phyloP scores from a whole-genome alignment of 2,329 filamentous ascomycete genomes.

The Alternaria viburni region DNA sequence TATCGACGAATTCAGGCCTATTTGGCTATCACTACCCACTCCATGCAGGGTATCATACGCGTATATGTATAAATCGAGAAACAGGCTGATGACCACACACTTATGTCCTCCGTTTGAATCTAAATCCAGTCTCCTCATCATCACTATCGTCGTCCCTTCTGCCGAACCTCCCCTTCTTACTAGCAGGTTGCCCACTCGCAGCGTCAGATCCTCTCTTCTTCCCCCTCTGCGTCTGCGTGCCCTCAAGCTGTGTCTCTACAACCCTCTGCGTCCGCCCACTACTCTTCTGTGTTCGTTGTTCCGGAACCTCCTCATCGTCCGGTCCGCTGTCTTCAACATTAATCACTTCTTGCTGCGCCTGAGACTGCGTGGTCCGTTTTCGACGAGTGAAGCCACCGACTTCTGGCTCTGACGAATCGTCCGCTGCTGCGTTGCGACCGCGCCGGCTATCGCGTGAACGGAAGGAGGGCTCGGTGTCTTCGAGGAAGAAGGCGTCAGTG shows the following conservation, averaged over 20 bases:
- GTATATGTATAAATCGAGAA: background rate
- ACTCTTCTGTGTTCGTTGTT: constrained; percentile 26
- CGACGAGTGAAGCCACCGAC: constrained; percentile 38
- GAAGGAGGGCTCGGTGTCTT: constrained; percentile 43
- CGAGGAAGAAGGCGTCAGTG: constrained; percentile 78
- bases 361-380: constrained; percentile 15
- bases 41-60: constrained; percentile 8
- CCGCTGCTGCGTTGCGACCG: constrained; percentile 5
- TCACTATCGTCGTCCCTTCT: constrained; percentile 58
- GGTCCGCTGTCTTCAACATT: constrained; percentile 42
- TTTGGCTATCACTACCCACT: background rate
- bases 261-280: constrained; percentile 34
- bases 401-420: constrained; percentile 36
- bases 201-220: constrained; percentile 39
- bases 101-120: constrained; percentile 53
- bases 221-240: constrained; percentile 31
- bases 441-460: constrained; percentile 21
- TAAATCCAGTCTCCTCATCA: constrained; percentile 63
- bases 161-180: constrained; percentile 33
- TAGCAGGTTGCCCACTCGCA: constrained; percentile 31
- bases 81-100: background rate
- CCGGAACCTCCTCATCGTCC: constrained; percentile 33
- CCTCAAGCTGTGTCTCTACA: constrained; percentile 40
- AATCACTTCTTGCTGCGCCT: constrained; percentile 24
- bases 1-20: background rate